Conservation (phyloP, 345 rosid genomes). For the Zanthoxylum bungeanum region DNA sequence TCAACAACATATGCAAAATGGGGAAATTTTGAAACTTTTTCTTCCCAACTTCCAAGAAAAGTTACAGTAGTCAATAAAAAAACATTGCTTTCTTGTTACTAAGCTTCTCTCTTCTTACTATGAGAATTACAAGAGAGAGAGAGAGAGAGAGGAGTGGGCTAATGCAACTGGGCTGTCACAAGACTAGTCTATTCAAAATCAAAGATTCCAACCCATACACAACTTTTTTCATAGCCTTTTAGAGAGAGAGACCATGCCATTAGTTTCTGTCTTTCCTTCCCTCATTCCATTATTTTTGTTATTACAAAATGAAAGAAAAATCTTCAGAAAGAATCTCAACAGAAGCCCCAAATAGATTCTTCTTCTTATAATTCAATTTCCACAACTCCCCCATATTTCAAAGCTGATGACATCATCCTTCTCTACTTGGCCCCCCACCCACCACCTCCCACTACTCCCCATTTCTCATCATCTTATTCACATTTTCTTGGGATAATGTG, state of each 20-base stretch:
- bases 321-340: slow-evolving; percentile 48
- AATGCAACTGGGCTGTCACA: slow-evolving; percentile 13
- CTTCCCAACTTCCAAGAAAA: background rate
- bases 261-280: background rate
- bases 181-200: slow-evolving; percentile 19
- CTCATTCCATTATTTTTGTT: too few species aligned
- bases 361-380: background rate
- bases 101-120: too few species aligned
- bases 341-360: slow-evolving; percentile 36
- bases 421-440: too few species aligned
- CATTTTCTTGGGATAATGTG: slow-evolving; percentile 44
- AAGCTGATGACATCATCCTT: too few species aligned
- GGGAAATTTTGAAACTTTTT: background rate
- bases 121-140: too few species aligned
- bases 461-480: slow-evolving; percentile 54
- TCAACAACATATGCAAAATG: too few species aligned
- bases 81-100: background rate
- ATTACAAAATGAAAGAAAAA: slow-evolving; percentile 17
- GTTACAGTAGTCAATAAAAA: too few species aligned
- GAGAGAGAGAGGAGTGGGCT: slow-evolving; percentile 14
- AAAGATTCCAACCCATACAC: slow-evolving; percentile 14
- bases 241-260: background rate
- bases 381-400: background rate
- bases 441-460: slow-evolving; percentile 49
- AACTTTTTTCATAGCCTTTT: background rate